Conservation (phyloP, 1,284 basidiomycete genomes). For the Tilletia caries region DNA sequence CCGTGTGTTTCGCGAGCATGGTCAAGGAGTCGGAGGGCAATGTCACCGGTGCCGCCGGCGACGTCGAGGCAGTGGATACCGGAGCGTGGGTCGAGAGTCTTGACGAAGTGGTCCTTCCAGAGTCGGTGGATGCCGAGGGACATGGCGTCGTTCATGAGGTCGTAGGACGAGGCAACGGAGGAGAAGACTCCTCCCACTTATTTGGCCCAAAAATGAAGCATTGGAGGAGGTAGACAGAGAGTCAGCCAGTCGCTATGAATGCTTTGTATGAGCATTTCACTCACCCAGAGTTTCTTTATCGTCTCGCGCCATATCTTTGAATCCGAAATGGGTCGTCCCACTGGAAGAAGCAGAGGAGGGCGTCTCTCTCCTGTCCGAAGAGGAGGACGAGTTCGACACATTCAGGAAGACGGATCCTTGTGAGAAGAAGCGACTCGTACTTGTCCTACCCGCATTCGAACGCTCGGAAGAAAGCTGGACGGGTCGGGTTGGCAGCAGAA, state of each 20-base stretch:
- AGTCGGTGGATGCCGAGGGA: conserved; percentile 92
- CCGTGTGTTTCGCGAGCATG: conserved; percentile 77
- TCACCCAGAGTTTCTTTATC: conserved; percentile 63
- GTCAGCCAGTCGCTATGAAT: background rate
- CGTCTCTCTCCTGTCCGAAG: too few relatives aligned
- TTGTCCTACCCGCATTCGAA: too few relatives aligned
- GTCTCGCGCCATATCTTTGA: conserved; percentile 75
- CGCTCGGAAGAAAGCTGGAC: too few relatives aligned
- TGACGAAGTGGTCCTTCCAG: conserved; percentile 94
- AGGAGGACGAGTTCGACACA: too few relatives aligned
- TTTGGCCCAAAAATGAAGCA: background rate
- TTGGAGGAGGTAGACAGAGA: background rate
- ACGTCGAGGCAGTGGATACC: conserved; percentile 77
- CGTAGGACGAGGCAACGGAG: conserved; percentile 91
- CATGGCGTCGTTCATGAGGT: conserved; percentile 98
- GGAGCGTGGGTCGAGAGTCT: conserved; percentile 69
- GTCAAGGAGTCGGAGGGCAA: conserved; percentile 89
- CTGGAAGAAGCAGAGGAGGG: too few relatives aligned
- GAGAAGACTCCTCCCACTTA: conserved; percentile 86
- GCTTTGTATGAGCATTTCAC: conserved; percentile 22
- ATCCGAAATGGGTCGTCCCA: conserved; percentile 76
- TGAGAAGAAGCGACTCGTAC: too few relatives aligned
- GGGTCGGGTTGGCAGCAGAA: too few relatives aligned
- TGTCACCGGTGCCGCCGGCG: conserved; percentile 93
- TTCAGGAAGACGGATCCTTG: too few relatives aligned